Evolutionary conservation across 2,329 filamentous ascomycete species (phyloP).

Genomic region (Fusarium equiseti): DNA sequence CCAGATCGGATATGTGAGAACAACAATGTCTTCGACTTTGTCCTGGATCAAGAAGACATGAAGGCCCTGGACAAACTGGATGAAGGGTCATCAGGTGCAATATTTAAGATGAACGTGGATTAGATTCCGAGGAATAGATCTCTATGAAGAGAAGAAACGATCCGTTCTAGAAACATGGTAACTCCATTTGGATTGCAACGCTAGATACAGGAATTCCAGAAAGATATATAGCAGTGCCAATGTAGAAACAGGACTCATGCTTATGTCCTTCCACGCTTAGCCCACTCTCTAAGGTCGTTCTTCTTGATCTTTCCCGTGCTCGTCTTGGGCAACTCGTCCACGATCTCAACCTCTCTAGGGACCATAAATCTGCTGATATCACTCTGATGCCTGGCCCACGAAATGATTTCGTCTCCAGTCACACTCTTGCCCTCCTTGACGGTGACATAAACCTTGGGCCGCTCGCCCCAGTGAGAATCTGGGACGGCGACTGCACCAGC

Average conservation of each 20-base stretch:
- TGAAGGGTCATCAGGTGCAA: conserved; percentile 46
- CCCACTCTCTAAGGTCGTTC: conserved; percentile 91
- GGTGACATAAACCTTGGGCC: conserved; percentile 94
- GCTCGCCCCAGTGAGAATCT: conserved; percentile 93
- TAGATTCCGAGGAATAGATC: neutral
- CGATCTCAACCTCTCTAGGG: conserved; percentile 77
- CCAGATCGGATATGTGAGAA: conserved; percentile 71
- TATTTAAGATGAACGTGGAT: conserved; percentile 50
- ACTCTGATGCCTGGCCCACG: conserved; percentile 86
- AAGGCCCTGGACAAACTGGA: conserved; percentile 48
- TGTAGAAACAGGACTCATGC: neutral
- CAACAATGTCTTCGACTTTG: conserved; percentile 70
- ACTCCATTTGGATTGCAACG: conserved; percentile 6
- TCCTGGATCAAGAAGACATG: conserved; percentile 69
- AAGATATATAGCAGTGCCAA: conserved; percentile 7
- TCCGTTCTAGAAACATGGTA: neutral
- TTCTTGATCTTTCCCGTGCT: conserved; percentile 97
- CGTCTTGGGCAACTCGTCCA: conserved; percentile 93
- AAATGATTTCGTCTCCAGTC: conserved; percentile 74
- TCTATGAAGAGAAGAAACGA: too few species aligned
- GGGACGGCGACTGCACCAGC: conserved; percentile 89
- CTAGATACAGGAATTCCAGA: neutral
- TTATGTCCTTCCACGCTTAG: conserved; percentile 53
- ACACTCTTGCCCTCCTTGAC: conserved; percentile 72
- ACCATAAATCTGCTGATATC: conserved; percentile 93